Evolutionary conservation across 2,329 filamentous ascomycete genomes (phyloP).

Genomic region (Ophiocordyceps robertsii): DNA sequence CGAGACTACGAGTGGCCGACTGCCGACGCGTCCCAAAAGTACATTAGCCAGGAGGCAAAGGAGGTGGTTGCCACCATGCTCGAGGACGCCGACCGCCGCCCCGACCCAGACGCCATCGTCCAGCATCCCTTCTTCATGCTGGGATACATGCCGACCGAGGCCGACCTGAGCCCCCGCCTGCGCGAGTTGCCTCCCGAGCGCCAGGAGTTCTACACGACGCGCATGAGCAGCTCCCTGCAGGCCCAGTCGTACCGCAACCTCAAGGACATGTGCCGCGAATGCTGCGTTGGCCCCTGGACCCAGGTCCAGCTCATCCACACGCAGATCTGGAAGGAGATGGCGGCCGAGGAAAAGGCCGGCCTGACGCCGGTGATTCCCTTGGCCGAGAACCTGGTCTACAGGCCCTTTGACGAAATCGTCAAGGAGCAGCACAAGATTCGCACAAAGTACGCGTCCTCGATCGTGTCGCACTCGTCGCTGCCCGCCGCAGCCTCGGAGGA

Average conservation of each 20-base stretch:
- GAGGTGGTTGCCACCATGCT: constrained; percentile 66
- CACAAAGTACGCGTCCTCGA: constrained; percentile 15
- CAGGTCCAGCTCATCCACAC: constrained; percentile 32
- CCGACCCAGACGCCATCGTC: constrained; percentile 65
- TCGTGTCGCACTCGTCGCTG: constrained; percentile 12
- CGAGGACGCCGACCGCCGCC: constrained; percentile 60
- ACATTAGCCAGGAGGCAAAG: constrained; percentile 63
- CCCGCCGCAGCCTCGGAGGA: constrained; percentile 16
- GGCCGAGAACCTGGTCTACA: constrained; percentile 47
- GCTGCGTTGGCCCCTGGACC: constrained; percentile 44
- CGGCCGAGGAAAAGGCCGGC: constrained; percentile 53
- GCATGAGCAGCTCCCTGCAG: constrained; percentile 30
- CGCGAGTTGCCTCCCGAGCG: constrained; percentile 43
- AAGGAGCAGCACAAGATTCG: constrained; percentile 35
- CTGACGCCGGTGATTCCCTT: constrained; percentile 51
- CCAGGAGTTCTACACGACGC: constrained; percentile 41
- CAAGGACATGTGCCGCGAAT: constrained; percentile 42
- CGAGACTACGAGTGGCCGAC: constrained; percentile 72
- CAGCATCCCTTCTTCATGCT: constrained; percentile 68
- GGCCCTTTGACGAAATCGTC: constrained; percentile 48
- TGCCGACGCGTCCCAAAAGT: constrained; percentile 49
- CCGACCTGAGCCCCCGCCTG: constrained; percentile 45
- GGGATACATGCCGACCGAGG: constrained; percentile 54
- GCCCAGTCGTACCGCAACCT: constrained; percentile 36
- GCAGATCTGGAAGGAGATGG: constrained; percentile 52